Conservation (phyloP, 805 yeast species). For the Candida sithepensis region DNA sequence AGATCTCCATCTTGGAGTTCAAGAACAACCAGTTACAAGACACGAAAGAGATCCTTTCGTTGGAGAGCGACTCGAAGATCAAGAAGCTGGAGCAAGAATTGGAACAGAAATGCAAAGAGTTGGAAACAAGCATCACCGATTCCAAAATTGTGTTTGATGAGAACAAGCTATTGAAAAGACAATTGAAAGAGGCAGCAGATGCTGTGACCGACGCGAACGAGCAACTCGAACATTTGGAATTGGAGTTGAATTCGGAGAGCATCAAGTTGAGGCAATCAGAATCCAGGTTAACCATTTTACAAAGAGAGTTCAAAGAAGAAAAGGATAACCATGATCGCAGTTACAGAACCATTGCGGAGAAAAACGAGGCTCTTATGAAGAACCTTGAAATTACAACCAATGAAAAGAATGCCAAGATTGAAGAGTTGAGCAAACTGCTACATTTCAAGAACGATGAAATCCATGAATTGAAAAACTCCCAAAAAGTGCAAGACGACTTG, state of each 20-base stretch:
- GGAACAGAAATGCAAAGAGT: conserved; percentile 27
- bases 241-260: conserved; percentile 3
- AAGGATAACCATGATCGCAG: conserved; percentile 2
- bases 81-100: conserved; percentile 24
- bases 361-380: not conserved
- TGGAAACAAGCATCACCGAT: conserved; percentile 29
- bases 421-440: conserved; percentile 18
- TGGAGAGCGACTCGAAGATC: conserved; percentile 7
- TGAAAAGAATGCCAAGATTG: conserved; percentile 14
- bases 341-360: not conserved
- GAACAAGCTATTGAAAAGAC: conserved; percentile 33
- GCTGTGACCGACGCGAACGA: not conserved
- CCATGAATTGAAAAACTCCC: conserved; percentile 5
- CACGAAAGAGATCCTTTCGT: not conserved
- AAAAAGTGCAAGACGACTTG: conserved; percentile 17
- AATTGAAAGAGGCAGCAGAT: conserved; percentile 27
- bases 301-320: conserved; percentile 2
- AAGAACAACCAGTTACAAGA: conserved; percentile 3
- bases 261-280: conserved; percentile 4
- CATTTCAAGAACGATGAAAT: conserved; percentile 11
- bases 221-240: conserved; percentile 7
- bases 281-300: conserved; percentile 3
- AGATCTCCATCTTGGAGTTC: conserved; percentile 13
- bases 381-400: conserved; percentile 2
- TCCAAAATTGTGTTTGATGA: conserved; percentile 13